A percentile compares a stretch with the other conserved stretches of the same genome.
Evolutionary conservation across 2,329 filamentous ascomycete genomes (phyloP).

Genomic region (Pseudophaeomoniella oleicola): DNA sequence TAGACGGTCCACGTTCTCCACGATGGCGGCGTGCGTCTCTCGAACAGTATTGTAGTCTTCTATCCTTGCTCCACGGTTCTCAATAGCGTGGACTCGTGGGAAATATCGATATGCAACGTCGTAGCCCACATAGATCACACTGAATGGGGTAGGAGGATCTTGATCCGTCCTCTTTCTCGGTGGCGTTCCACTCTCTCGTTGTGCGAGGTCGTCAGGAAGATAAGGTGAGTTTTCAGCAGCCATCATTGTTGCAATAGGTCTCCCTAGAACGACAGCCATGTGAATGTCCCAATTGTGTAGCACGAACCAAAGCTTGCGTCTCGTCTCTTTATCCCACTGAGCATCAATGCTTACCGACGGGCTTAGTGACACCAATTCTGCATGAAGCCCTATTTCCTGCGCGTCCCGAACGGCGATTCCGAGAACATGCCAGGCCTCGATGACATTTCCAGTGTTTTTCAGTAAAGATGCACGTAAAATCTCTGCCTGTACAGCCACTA

Average conservation of each 20-base stretch:
- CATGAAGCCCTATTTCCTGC: conserved; percentile 11
- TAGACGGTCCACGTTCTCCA: not conserved
- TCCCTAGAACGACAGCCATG: conserved; percentile 11
- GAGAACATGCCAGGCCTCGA: conserved; percentile 11
- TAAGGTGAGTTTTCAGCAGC: conserved; percentile 2
- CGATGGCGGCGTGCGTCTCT: not conserved
- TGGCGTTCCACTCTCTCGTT: not conserved
- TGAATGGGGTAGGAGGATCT: not conserved
- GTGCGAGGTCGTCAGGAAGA: not conserved
- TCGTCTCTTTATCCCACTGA: not conserved
- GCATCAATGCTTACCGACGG: not conserved
- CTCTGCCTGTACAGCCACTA: conserved; percentile 7
- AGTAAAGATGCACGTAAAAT: conserved; percentile 10
- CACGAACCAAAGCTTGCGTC: conserved; percentile 6
- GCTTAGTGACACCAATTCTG: conserved; percentile 2
- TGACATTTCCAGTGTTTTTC: conserved; percentile 11
- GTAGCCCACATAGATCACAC: not conserved
- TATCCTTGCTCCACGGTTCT: not conserved
- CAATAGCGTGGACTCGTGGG: not conserved
- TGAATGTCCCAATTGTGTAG: conserved; percentile 12
- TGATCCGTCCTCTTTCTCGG: not conserved
- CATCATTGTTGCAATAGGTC: conserved; percentile 8
- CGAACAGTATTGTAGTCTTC: not conserved
- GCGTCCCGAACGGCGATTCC: conserved; percentile 9
- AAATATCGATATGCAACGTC: not conserved